Evolutionary conservation across 805 yeast genomes (phyloP).

Genomic region (Metschnikowia reukaufii): DNA sequence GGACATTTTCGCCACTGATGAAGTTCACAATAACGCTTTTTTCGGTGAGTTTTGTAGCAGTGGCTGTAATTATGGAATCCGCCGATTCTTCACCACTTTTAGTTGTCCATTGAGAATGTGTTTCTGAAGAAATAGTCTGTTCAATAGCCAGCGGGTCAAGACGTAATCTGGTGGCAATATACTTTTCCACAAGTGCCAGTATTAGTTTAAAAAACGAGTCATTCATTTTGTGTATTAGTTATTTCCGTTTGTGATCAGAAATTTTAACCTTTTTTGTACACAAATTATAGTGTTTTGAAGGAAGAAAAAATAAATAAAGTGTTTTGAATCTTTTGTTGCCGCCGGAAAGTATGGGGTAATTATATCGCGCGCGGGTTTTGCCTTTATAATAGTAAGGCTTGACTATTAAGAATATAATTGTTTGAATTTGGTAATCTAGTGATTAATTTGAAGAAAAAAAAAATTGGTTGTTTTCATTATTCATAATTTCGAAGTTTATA

Average conservation of each 20-base stretch:
- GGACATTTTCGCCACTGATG: slow-evolving; percentile 2
- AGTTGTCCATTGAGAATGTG: slow-evolving; percentile 7
- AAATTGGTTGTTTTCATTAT: no score
- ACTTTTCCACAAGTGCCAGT: slow-evolving; percentile 4
- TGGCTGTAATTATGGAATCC: neutral
- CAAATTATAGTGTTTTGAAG: no score
- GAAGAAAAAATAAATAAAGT: no score
- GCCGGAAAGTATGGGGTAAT: slow-evolving; percentile 1
- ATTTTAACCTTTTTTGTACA: neutral
- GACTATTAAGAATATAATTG: no score
- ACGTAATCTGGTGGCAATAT: slow-evolving; percentile 3
- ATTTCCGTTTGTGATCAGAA: no score
- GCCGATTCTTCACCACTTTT: neutral
- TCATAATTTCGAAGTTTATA: no score
- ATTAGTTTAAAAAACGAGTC: slow-evolving; percentile 3
- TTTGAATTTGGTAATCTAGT: no score
- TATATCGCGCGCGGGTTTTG: neutral
- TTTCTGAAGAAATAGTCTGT: slow-evolving; percentile 2
- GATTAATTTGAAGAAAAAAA: no score
- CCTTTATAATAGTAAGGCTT: no score
- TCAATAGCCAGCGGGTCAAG: neutral
- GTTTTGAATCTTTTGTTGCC: neutral
- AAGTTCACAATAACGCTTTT: slow-evolving; percentile 6
- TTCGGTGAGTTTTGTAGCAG: slow-evolving; percentile 7
- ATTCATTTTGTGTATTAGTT: neutral